Evolutionary conservation across 1,284 basidiomycete species (phyloP).

Genomic region (Melampsora medusae): DNA sequence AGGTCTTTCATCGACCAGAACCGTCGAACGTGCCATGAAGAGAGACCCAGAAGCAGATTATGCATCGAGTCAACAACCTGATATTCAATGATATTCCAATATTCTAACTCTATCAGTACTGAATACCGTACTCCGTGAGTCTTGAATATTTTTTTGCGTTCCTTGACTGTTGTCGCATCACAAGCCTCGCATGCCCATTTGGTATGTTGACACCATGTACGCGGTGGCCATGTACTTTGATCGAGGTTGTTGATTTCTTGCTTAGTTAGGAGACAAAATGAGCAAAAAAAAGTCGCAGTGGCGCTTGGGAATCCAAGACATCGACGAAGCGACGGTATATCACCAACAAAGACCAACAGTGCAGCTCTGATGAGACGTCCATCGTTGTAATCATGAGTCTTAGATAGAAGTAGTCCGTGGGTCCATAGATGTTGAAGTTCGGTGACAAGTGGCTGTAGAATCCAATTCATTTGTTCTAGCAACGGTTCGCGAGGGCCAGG

Average conservation of each 20-base stretch:
- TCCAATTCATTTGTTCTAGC: constrained; percentile 51
- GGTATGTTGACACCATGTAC: background rate
- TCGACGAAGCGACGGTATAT: constrained; percentile 44
- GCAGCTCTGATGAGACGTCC: constrained; percentile 11
- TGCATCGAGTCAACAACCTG: constrained; percentile 37
- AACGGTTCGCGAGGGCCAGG: constrained; percentile 49
- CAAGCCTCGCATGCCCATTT: background rate
- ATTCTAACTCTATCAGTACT: constrained; percentile 1
- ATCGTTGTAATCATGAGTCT: background rate
- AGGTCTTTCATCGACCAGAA: constrained; percentile 22
- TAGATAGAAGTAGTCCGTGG: constrained; percentile 48
- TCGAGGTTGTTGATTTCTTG: background rate
- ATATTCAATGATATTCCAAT: constrained; percentile 32
- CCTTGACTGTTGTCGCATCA: background rate
- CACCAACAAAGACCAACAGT: constrained; percentile 44
- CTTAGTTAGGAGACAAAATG: constrained; percentile 27
- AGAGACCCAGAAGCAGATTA: constrained; percentile 20
- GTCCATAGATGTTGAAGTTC: constrained; percentile 52
- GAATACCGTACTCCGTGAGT: constrained; percentile 23
- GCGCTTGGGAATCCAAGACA: constrained; percentile 33
- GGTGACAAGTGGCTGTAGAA: constrained; percentile 53
- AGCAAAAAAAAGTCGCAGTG: constrained; percentile 35
- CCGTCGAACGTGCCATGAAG: constrained; percentile 12
- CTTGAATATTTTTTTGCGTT: background rate
- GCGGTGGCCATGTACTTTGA: background rate